Conservation (phyloP, 306 rosid genomes). For the Vigna radiata region DNA sequence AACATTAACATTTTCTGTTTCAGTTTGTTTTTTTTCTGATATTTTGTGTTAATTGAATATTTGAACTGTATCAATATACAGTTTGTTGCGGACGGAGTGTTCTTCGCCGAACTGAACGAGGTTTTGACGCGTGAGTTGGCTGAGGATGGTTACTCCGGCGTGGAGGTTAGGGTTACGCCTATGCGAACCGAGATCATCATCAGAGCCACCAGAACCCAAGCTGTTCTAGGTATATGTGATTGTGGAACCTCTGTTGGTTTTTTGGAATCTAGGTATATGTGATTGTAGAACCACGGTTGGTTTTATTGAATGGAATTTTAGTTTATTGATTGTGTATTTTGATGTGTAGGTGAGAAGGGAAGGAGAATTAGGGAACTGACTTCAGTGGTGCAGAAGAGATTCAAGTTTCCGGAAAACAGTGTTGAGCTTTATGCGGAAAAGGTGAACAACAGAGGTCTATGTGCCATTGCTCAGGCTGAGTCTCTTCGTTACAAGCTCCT, state of each 20-base stretch:
- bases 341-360: constrained; percentile 20
- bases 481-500: constrained; percentile 32
- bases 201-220: constrained; percentile 38
- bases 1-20: not conserved
- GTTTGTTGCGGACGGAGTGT: constrained; percentile 31
- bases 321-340: not conserved
- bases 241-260: not conserved
- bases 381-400: constrained; percentile 32
- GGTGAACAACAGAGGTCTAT: constrained; percentile 17
- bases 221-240: not conserved
- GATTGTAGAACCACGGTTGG: not conserved
- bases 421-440: constrained; percentile 11
- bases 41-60: not conserved
- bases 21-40: not conserved
- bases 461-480: constrained; percentile 23
- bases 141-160: constrained; percentile 33
- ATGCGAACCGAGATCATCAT: constrained; percentile 30
- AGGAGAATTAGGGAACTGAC: constrained; percentile 29
- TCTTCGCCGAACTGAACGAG: constrained; percentile 27
- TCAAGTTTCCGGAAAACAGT: constrained; percentile 14
- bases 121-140: constrained; percentile 19
- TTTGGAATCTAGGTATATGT: not conserved
- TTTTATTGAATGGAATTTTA: not conserved
- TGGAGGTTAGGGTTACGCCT: constrained; percentile 35
- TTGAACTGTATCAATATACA: not conserved